Base-by-base conservation (phyloP, 805 yeast genomes). In the Suhomyces tanzawaensis region DNA sequence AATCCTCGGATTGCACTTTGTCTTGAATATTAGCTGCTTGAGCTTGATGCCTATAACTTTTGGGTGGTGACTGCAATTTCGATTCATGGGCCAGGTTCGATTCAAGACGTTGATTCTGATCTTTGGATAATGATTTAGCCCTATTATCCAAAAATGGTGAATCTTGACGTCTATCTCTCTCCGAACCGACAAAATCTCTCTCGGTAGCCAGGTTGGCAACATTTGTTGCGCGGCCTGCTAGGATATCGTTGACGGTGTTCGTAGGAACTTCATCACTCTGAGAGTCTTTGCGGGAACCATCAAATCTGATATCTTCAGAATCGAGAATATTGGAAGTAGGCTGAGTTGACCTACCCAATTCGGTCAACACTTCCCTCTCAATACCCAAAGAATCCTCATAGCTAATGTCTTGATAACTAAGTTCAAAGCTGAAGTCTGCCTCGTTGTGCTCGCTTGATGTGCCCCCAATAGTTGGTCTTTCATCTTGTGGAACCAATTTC, bases 311-410 rank as follows among this genome's bases (percentile, higher is more conserved):
- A 24, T 24, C n/a, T n/a, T 24, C 13, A 5, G 27, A 24, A 24
- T 24, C 27, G 5, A 24, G 27, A n/a, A 24, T 24, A 24, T 24
- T 24, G 6, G 27, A 24, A 8, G 7, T 24, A 5, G 7, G 12
- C 5, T 14, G 9, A 7, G 9, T 16, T 19, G 13, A 16, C 19
- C 15, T 35, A 9, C 40, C 39, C n/a, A 57, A 38, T 32, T 59
- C 64, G 18, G 42, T 34, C 23, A 53, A 52, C 12, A 52, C 55
- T 16, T 63, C 65, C 13, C 47, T 39, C 32, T 64, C 69, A 16
- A 65, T 58, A 3, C 70, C 71, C 22, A 66, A 46, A 3, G 64
- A 44, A 37, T 66, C 72, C 31, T 66, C 71, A 40, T 57, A 62
- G 37, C 66, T 60, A 29, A 69, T 50, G 36, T 69, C 71, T 39